Percentiles rank a stretch among this genome's conserved stretches.
Conservation (phyloP, 495 filamentous ascomycete genomes). For the Tuber umbilicatum region DNA sequence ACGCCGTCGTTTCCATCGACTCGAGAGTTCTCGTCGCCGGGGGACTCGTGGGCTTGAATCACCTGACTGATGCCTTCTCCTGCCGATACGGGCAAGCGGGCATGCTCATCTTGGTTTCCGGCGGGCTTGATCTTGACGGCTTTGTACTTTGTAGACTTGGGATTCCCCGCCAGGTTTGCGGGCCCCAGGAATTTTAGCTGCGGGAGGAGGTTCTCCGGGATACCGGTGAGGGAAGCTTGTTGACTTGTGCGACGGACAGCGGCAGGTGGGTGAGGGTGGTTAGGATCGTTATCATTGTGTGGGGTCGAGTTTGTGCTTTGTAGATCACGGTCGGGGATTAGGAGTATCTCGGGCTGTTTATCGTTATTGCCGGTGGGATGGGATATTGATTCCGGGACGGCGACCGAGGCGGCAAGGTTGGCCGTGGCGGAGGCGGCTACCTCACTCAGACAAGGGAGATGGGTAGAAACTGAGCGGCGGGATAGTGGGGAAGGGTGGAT, state of each 20-base stretch:
- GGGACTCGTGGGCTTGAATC: neutral
- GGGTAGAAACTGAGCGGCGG: slow-evolving; percentile 31
- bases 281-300: slow-evolving; percentile 34
- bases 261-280: slow-evolving; percentile 55
- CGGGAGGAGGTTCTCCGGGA: slow-evolving; percentile 62
- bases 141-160: slow-evolving; percentile 73
- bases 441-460: slow-evolving; percentile 40
- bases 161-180: slow-evolving; percentile 79
- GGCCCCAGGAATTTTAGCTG: slow-evolving; percentile 88
- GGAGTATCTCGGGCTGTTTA: slow-evolving; percentile 18
- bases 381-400: slow-evolving; percentile 6
- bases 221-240: slow-evolving; percentile 47
- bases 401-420: slow-evolving; percentile 50
- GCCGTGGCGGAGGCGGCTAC: slow-evolving; percentile 54
- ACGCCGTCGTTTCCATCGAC: neutral
- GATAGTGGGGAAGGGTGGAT: slow-evolving; percentile 56
- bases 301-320: slow-evolving; percentile 25
- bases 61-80: neutral
- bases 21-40: neutral
- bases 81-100: neutral
- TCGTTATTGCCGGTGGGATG: slow-evolving; percentile 3
- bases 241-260: slow-evolving; percentile 49
- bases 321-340: slow-evolving; percentile 23
- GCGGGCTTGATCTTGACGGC: slow-evolving; percentile 63
- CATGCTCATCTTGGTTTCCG: slow-evolving; percentile 5